Percentiles rank a stretch among this genome's conserved stretches.
phyloP scores from a whole-genome alignment of 805 yeast genomes.

The Priceomyces melissophilus region DNA sequence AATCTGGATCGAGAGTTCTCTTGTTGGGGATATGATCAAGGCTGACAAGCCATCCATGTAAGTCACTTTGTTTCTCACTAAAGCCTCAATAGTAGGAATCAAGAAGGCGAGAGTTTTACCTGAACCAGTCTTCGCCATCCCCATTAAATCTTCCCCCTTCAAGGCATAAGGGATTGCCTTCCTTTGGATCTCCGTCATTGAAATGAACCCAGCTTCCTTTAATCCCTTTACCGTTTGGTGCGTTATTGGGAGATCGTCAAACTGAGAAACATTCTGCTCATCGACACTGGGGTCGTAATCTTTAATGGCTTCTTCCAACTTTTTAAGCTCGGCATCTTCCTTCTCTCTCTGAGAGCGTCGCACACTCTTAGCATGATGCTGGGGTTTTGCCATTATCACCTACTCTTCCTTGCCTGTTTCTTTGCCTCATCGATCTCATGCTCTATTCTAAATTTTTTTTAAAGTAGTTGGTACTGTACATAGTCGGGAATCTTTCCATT shows the following conservation, averaged over 20 bases:
- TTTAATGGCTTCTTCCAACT: slow-evolving; percentile 49
- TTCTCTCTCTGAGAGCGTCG: slow-evolving; percentile 20
- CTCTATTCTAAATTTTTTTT: not conserved
- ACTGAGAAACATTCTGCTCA: slow-evolving; percentile 38
- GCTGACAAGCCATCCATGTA: slow-evolving; percentile 89
- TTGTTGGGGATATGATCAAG: slow-evolving; percentile 82
- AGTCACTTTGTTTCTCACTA: slow-evolving; percentile 69
- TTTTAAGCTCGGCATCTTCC: slow-evolving; percentile 34
- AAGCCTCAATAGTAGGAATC: slow-evolving; percentile 71
- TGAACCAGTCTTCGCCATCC: slow-evolving; percentile 87
- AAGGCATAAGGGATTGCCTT: slow-evolving; percentile 73
- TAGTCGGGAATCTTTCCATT: no score
- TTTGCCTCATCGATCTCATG: no score
- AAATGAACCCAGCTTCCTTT: slow-evolving; percentile 70
- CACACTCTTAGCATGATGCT: slow-evolving; percentile 10
- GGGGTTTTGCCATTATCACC: not conserved
- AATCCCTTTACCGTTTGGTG: slow-evolving; percentile 65
- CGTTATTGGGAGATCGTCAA: slow-evolving; percentile 77
- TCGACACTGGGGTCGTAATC: slow-evolving; percentile 47
- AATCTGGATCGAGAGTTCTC: slow-evolving; percentile 88
- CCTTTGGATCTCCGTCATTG: slow-evolving; percentile 83
- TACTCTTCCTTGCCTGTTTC: no score
- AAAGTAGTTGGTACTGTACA: no score
- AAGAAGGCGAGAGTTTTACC: slow-evolving; percentile 89
- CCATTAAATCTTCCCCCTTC: slow-evolving; percentile 75